Base-by-base conservation (phyloP, 2,329 filamentous ascomycete genomes). In the Xylaria digitata region DNA sequence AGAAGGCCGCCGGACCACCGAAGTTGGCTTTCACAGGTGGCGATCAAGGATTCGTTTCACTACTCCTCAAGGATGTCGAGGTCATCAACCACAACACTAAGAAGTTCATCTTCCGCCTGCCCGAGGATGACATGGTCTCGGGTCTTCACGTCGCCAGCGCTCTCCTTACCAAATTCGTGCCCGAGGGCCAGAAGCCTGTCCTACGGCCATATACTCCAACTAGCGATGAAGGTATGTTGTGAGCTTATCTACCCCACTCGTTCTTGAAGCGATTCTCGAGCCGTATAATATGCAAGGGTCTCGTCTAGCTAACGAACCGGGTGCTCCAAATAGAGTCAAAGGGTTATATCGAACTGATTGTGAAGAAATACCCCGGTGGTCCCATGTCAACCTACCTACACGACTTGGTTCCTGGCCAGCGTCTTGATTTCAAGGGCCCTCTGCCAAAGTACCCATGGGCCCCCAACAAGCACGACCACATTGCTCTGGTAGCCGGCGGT, bases 11-110 rank as follows among this genome's bases (percentile, higher is more conserved):
- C 48, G 80, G 78, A 42, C 63, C 80, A 40, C 77, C 78, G 57
- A 82, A 83, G 76, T 82, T 82, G 78, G 82, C 87, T 50, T 85
- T 98, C 80, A 92, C 87, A 40, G 94, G 95, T 72, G 93, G 93
- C 71, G 93, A 97, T 69, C 94, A 97, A 82, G 94, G 93, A 72
- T 98, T 94, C 82, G 80, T 97, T 70, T 89, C 89, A 69, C 86
- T 98, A 73, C 90, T 92, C 82, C 85, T 98, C 63, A 88, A 93
- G 63, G 89, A 90, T 63, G 87, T 94, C 56, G 91, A 97, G 82
- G 82, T 85, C 52, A 82, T 97, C 82, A 97, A 93, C 85, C 92
- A 94, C 86, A 98, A 98, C 86, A 96, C 94, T 75, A 98, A 98
- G 89, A 90, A 88, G 75, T 86, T 98, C 78, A 90, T 92, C 74